These are phyloP conservation scores for Blepharisma stoltei DNA, from an alignment of 73 alveolate genomes.

Conservation along the genomic window DNA sequence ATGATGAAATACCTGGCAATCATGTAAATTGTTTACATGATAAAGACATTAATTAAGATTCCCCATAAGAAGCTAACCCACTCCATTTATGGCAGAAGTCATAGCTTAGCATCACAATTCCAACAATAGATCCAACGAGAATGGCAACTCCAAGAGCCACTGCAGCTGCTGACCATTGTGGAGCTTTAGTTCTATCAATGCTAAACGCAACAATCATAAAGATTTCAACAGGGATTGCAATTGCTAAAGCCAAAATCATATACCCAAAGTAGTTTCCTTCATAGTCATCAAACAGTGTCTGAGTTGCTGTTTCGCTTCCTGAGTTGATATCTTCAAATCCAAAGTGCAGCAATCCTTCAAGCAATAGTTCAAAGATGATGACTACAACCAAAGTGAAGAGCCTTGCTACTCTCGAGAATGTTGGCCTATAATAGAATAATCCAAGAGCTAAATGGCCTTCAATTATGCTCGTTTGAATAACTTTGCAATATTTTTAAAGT, in stretches of 20 bases:
- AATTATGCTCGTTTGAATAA: too few species aligned
- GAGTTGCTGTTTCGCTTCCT: not conserved
- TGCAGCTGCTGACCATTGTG: not conserved
- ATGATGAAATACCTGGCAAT: not conserved
- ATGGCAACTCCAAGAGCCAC: not conserved
- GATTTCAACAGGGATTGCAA: not conserved
- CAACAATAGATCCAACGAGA: not conserved
- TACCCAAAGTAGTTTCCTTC: slow-evolving; percentile 9
- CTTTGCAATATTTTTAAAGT: too few species aligned
- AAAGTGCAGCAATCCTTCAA: not conserved
- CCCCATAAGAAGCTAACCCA: not conserved
- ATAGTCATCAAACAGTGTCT: not conserved
- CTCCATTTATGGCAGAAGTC: not conserved
- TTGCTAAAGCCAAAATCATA: not conserved
- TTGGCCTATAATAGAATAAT: not conserved
- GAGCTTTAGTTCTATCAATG: not conserved
- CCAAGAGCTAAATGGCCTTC: slow-evolving; percentile 15
- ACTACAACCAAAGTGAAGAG: not conserved
- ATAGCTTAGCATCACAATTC: not conserved
- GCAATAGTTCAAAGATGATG: not conserved
- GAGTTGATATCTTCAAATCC: not conserved
- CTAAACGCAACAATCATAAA: not conserved
- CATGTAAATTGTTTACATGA: not conserved
- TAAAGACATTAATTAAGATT: not conserved
- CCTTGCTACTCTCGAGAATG: not conserved